Evolutionary conservation across 108 stramenopile species (phyloP), one percentile per base, ranked within the genome.

Genomic region (Parietichytrium sp.): DNA sequence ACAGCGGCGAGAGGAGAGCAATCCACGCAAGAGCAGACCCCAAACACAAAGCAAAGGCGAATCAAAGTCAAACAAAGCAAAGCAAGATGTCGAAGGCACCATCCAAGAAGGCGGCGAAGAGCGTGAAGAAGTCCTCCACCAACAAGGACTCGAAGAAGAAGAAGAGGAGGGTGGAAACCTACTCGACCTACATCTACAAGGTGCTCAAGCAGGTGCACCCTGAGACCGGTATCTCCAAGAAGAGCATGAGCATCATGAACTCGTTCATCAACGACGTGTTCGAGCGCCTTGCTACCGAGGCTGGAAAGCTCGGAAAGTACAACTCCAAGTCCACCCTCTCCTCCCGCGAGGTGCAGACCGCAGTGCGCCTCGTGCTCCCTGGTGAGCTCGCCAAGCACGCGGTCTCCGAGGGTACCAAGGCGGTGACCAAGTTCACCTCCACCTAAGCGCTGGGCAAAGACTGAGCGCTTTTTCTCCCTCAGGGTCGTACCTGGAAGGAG

Each of bases 311-410:
- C 51, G 86, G 89, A 81, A 92, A 91, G 13, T 95, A 93, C 93
- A 94, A 93, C 92, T 93, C 94, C 92, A 96, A 96, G 93, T 90
- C 92, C 50, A 96, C 95, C 47, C 90, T 96, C 55, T 90, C 89
- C 78, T 92, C 93, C 30, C 91, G 93, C 78, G 95, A 95, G 86
- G 91, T 95, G 80, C 95, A 95, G 89, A 95, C 95, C 48, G 92
- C 93, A 42, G 94, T 93, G 51, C 90, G 94, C 79, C 89, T 95
- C 51, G 92, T 93, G 90, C 92, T 95, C 83, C 92, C 94, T 29
- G 94, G 94, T 80, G 94, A 95, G 86, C 91, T 94, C 49, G 92
- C 93, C 88, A 96, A 96, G 93, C 95, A 96, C 85, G 94, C 93
- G 50, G 94, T 94, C 31, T 89, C 88, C 3, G 88, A 88, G 86